Evolutionary conservation across 148 eudicot species (phyloP), one percentile per base, ranked within the genome.

Genomic region (Fagopyrum homotropicum): DNA sequence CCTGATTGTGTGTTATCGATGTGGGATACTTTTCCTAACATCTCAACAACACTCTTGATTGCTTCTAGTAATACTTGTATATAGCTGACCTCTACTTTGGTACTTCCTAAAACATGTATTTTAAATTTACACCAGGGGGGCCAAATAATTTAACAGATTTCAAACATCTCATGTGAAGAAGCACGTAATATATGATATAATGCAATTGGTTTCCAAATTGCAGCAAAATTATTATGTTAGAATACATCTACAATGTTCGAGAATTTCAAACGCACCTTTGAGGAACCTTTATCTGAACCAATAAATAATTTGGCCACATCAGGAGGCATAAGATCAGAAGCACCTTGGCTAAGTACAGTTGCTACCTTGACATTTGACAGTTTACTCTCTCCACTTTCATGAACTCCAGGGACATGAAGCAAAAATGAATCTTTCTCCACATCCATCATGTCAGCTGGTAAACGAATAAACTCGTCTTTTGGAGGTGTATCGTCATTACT

Each of bases 271-370:
- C 85, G 79, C 78, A 95, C 99, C 97, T 88, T 90, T 17, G 94
- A 81, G 69, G 98, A 88, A 75, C 85, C 79, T 80, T 89, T 89
- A 78, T 88, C 88, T 72, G 89, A 77, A 72, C 84, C 81, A 83
- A 80, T 76, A 76, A 95, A 90, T 72, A 89, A 89, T 83, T 92
- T 95, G 75, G 93, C 98, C 43, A 95, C 88, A 74, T 92, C 99
- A 82, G 97, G 85, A 78, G 99, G 97, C 98, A 92, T 92, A 55
- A 95, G 91, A 68, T 95, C 93, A 75, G 98, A 81, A 80, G 87
- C 80, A 43, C 90, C 86, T 83, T 85, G 86, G 75, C 87, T 83
- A 78, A 91, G 84, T 60, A 86, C 72, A 60, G 96, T 87, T 45
- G 92, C 91, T 75, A 88, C 85, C 77, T 88, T 87, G 76, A 77